Conservation (phyloP, 1,284 basidiomycete species). For the Tremellales sp. region DNA sequence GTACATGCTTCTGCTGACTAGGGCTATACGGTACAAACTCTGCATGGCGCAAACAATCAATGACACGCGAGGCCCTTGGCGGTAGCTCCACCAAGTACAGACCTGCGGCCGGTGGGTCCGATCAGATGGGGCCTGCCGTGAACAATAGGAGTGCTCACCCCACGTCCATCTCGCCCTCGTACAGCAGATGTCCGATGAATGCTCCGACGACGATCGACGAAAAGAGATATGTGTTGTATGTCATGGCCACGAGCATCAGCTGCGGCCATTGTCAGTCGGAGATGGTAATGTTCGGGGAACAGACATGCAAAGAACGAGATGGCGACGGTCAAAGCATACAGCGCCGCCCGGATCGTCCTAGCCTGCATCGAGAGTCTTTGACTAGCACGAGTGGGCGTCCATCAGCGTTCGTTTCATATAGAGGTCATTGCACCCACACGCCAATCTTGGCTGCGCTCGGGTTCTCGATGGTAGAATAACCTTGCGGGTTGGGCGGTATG, state of each 20-base stretch:
- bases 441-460: slow-evolving; percentile 19
- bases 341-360: slow-evolving; percentile 30
- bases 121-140: no score
- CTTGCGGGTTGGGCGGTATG: slow-evolving; percentile 22
- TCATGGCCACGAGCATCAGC: slow-evolving; percentile 52
- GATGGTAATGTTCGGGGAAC: neutral
- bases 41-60: no score
- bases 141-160: slow-evolving; percentile 37
- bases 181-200: slow-evolving; percentile 45
- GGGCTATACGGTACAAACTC: no score
- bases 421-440: slow-evolving; percentile 25
- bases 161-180: slow-evolving; percentile 45
- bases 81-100: no score
- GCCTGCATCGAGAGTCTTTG: slow-evolving; percentile 18
- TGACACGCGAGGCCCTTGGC: no score
- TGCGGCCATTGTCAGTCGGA: slow-evolving; percentile 8
- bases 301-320: slow-evolving; percentile 46
- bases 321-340: slow-evolving; percentile 41
- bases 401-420: neutral
- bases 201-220: slow-evolving; percentile 46
- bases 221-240: slow-evolving; percentile 49
- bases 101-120: no score
- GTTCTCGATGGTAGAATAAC: slow-evolving; percentile 31
- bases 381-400: no score
- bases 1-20: no score